Evolutionary conservation across 1,284 basidiomycete species (phyloP).

Genomic region (Sporisorium exsertum): DNA sequence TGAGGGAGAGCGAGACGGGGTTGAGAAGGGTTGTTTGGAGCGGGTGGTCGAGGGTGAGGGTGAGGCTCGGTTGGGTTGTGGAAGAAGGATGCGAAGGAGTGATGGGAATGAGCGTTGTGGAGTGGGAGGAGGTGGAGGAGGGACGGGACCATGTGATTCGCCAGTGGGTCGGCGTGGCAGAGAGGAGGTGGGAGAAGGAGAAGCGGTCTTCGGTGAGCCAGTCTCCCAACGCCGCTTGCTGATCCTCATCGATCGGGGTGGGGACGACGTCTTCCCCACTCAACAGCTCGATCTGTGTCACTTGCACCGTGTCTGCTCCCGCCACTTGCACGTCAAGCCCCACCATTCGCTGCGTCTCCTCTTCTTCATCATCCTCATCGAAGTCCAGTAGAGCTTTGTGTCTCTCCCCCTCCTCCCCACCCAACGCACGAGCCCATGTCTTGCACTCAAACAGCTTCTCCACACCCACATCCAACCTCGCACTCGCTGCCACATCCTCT

Average conservation of each 20-base stretch:
- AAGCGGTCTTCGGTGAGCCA: constrained; percentile 22
- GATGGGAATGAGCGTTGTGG: constrained; percentile 14
- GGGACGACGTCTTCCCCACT: background rate
- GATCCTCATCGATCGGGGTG: background rate
- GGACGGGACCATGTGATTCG: constrained; percentile 13
- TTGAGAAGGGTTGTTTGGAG: background rate
- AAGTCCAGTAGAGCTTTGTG: constrained; percentile 22
- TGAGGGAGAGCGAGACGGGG: constrained; percentile 6
- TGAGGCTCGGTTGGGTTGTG: background rate
- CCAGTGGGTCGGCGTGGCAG: background rate
- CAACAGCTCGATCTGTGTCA: background rate
- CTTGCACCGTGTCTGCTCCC: constrained; percentile 2
- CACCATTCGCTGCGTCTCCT: background rate
- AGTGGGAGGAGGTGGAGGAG: background rate
- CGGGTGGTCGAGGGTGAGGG: constrained; percentile 10
- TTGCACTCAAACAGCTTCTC: constrained; percentile 9
- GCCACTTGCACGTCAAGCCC: constrained; percentile 29
- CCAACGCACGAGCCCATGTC: background rate
- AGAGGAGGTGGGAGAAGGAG: background rate
- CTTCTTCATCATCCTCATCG: background rate
- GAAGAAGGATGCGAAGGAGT: background rate
- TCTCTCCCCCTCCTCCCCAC: background rate
- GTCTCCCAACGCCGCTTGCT: constrained; percentile 4
- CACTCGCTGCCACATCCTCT: constrained; percentile 10
- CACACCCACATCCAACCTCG: constrained; percentile 3